Evolutionary conservation across 139 green algal genomes (phyloP).

Genomic region (Tetradesmus lagerheimii): DNA sequence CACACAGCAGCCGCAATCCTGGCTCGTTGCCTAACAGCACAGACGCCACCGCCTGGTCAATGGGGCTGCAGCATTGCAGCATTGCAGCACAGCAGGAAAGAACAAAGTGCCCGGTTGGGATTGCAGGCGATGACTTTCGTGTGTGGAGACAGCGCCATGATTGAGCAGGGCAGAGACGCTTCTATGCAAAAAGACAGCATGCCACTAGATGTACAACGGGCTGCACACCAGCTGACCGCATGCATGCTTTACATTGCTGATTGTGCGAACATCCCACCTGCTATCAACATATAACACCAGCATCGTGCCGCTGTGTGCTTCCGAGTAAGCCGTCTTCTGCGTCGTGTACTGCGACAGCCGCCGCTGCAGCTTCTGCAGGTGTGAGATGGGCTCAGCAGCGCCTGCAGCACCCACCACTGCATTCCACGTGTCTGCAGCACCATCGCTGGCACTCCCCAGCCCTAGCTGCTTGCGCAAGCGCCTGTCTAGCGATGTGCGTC

Average conservation of each 20-base stretch:
- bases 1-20: background rate
- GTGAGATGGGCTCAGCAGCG: background rate
- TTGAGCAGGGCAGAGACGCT: too few relatives aligned
- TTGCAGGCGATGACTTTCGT: too few relatives aligned
- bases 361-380: background rate
- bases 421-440: background rate
- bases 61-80: background rate
- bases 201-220: too few relatives aligned
- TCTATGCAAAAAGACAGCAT: too few relatives aligned
- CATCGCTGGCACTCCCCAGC: background rate
- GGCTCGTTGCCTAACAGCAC: background rate
- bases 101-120: too few relatives aligned
- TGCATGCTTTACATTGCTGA: too few relatives aligned
- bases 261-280: background rate
- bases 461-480: background rate
- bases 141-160: too few relatives aligned
- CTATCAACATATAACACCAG: conserved; percentile 9
- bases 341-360: conserved; percentile 4
- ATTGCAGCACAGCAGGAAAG: background rate
- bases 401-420: background rate
- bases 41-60: conserved; percentile 1
- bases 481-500: background rate
- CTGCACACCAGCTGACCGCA: too few relatives aligned
- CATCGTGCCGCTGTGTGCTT: background rate
- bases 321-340: background rate